Evolutionary conservation across 2,329 filamentous ascomycete species (phyloP).

Genomic region (Diaporthe helianthi): DNA sequence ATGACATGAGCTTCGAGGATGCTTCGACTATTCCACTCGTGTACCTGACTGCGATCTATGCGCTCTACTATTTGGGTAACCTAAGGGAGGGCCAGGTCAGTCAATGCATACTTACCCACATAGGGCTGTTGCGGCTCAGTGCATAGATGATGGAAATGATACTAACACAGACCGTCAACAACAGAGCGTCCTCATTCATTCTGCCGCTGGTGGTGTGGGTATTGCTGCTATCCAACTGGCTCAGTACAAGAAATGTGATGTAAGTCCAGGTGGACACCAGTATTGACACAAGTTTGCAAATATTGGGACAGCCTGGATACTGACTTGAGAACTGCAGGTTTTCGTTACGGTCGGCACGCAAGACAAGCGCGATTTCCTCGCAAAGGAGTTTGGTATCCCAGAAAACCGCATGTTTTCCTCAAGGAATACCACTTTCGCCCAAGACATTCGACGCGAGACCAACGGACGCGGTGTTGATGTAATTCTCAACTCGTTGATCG

Average conservation of each 20-base stretch:
- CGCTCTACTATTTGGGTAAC: constrained; percentile 40
- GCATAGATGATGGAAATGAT: too few relatives aligned
- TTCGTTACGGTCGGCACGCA: constrained; percentile 43
- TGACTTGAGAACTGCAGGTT: constrained; percentile 24
- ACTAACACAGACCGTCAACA: too few relatives aligned
- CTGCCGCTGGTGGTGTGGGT: constrained; percentile 14
- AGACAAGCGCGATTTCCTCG: constrained; percentile 43
- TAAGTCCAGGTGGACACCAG: too few relatives aligned
- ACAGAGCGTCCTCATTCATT: constrained; percentile 6
- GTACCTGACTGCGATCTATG: constrained; percentile 42
- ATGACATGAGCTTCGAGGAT: constrained; percentile 43
- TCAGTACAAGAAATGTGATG: constrained; percentile 27
- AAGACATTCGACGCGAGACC: background rate
- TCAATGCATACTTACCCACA: constrained; percentile 14
- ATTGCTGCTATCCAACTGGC: constrained; percentile 6
- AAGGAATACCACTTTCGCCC: too few relatives aligned
- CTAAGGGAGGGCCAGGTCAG: constrained; percentile 38
- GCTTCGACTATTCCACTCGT: constrained; percentile 44
- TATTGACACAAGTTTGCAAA: too few relatives aligned
- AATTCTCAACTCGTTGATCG: constrained; percentile 37
- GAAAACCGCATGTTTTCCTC: constrained; percentile 40
- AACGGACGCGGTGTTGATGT: constrained; percentile 36
- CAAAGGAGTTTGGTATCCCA: constrained; percentile 38
- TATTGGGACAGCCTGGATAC: too few relatives aligned
- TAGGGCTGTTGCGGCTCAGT: background rate